Evolutionary conservation across 1,139 yeast genomes (phyloP).

Genomic region (Yamadazyma blattariae): DNA sequence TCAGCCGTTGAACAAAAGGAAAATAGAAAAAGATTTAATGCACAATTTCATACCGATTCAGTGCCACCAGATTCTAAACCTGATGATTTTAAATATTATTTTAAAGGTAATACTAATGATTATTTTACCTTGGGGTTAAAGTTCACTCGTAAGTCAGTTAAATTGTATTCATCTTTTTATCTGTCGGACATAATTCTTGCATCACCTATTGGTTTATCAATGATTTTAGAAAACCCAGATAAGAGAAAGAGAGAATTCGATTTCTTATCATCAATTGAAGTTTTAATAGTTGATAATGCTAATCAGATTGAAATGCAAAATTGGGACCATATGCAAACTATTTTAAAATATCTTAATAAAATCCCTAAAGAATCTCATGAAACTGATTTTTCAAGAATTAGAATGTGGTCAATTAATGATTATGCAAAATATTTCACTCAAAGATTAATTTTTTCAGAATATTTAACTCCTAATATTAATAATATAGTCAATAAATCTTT

Average conservation of each 20-base stretch:
- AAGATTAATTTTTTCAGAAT: slow-evolving; percentile 70
- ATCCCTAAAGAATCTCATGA: slow-evolving; percentile 78
- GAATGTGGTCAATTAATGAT: slow-evolving; percentile 92
- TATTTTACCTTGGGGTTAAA: slow-evolving; percentile 87
- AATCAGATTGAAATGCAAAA: slow-evolving; percentile 91
- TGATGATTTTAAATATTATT: slow-evolving; percentile 73
- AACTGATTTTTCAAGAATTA: slow-evolving; percentile 86
- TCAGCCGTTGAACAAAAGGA: slow-evolving; percentile 77
- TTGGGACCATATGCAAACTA: slow-evolving; percentile 78
- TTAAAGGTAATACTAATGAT: slow-evolving; percentile 90
- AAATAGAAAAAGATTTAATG: slow-evolving; percentile 70
- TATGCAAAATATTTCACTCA: slow-evolving; percentile 76
- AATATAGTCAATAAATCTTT: slow-evolving; percentile 55
- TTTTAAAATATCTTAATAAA: slow-evolving; percentile 69
- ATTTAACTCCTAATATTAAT: slow-evolving; percentile 77
- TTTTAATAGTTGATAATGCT: slow-evolving; percentile 75
- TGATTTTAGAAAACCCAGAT: slow-evolving; percentile 69
- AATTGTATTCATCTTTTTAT: slow-evolving; percentile 80
- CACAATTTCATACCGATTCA: slow-evolving; percentile 64
- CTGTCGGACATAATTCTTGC: slow-evolving; percentile 85
- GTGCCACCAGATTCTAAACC: slow-evolving; percentile 63
- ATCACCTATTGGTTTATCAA: slow-evolving; percentile 86
- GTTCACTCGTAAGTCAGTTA: slow-evolving; percentile 82
- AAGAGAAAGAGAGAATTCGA: slow-evolving; percentile 60
- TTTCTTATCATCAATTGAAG: slow-evolving; percentile 84